Base-by-base conservation (phyloP, 495 filamentous ascomycete genomes). In the Penicillium malachiteum region DNA sequence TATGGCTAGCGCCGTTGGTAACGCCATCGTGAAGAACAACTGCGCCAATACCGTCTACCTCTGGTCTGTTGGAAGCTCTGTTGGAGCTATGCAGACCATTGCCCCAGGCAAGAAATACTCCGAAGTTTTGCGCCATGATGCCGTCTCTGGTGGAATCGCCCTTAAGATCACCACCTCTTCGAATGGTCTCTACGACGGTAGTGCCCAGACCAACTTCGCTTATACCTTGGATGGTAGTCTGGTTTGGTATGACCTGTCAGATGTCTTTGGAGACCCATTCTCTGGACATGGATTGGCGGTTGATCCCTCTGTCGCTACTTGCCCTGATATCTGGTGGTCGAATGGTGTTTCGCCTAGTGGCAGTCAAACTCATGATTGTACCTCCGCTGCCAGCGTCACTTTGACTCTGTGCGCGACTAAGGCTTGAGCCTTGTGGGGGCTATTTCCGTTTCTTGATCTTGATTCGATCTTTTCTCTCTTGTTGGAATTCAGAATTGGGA, bases 201-300 rank as follows among this genome's bases (percentile, higher is more conserved):
- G 73, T 38, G 69, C 81, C 1, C 71, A 83, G 68, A 77, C 76
- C 46, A 74, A 74, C 66, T 83, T 77, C 58, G 77, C 80, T 7
- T 84, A 83, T 62, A 76, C 74, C 46, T 70, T 85, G 31, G 77
- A 81, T 48, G 71, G 72, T 47, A 62, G 35, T 53, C 63, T 65
- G 13, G 59, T 84, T 44, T 85, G 76, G 77, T 85, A 84, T 55
- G 82, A 84, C 51, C 65, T 85, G 50, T 77, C 70, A 43, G 71
- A 75, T 55, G 79, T 84, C 38, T 84, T 81, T 38, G 82, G 82
- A 6, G 75, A 82, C 48, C 68, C 78, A 8, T 84, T 85, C 57
- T 66, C 65, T n/a, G 82, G 79, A 7, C 56, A 69, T 5, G 62
- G 70, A 18, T 26, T 85, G 13, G 62, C 56, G 5, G 70, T 81